A percentile compares a stretch with the other conserved stretches of the same genome.
Conservation (phyloP, 2,329 filamentous ascomycete genomes). For the Colletotrichum viniferum region DNA sequence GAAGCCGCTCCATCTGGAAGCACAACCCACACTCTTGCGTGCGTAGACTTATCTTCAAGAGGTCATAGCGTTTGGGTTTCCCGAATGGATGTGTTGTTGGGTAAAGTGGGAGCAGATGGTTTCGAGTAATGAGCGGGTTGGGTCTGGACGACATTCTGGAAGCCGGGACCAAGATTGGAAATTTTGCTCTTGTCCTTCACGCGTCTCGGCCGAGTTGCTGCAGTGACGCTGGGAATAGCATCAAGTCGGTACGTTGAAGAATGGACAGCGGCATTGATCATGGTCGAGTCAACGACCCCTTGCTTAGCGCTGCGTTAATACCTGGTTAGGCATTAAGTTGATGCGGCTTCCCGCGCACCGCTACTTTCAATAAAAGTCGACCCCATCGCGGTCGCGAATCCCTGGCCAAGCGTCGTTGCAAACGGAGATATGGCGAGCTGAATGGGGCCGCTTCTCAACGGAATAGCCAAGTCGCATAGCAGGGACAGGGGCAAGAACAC, state of each 20-base stretch:
- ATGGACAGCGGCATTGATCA: constrained; percentile 1
- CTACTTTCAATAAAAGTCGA: not conserved
- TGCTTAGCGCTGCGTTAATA: constrained; percentile 25
- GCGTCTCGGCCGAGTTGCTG: not conserved
- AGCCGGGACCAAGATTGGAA: constrained; percentile 9
- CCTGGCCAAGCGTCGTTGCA: not conserved
- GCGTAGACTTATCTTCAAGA: not conserved
- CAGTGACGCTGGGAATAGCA: not conserved
- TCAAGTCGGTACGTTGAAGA: not conserved
- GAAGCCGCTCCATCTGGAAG: not conserved
- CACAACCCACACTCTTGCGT: not conserved
- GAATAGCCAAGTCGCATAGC: not conserved
- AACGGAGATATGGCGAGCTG: constrained; percentile 1
- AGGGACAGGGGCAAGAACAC: not conserved
- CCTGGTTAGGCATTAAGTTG: constrained; percentile 34
- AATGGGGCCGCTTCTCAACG: not conserved
- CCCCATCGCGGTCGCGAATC: not conserved
- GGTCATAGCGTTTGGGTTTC: not conserved
- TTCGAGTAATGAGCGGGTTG: not conserved
- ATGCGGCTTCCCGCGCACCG: constrained; percentile 40
- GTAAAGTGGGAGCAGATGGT: not conserved
- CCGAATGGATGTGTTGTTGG: not conserved
- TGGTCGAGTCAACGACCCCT: constrained; percentile 42
- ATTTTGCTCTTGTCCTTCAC: not conserved
- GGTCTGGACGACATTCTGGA: not conserved